Conservation (phyloP, 768 basidiomycete genomes). For the Ramaria sp. region DNA sequence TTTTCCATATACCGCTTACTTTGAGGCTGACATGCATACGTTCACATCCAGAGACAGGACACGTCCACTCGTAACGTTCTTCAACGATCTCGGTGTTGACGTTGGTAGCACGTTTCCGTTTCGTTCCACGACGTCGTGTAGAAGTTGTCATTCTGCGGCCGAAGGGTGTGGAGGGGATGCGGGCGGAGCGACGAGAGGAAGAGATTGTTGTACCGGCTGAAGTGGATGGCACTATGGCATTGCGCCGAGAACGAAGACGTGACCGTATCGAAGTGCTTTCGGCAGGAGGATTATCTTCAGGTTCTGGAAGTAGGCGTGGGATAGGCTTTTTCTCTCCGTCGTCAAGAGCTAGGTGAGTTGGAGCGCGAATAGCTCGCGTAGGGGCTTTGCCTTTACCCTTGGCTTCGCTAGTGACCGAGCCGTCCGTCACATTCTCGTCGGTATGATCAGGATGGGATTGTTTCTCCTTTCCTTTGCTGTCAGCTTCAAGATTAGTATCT, state of each 20-base stretch:
- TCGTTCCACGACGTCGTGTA: constrained; percentile 12
- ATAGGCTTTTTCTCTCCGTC: constrained; percentile 2
- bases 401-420: background rate
- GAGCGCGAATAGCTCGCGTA: background rate
- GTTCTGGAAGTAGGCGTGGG: background rate
- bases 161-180: background rate
- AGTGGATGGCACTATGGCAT: background rate
- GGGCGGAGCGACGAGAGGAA: constrained; percentile 10
- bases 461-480: constrained; percentile 28
- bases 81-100: constrained; percentile 23
- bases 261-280: constrained; percentile 38
- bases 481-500: constrained; percentile 21
- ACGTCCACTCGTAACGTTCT: constrained; percentile 46
- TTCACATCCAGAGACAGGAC: constrained; percentile 52
- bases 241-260: constrained; percentile 39
- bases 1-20: constrained; percentile 48
- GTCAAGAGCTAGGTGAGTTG: background rate
- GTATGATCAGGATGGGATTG: background rate
- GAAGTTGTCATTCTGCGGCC: background rate
- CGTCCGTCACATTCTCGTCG: background rate
- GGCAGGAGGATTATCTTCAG: background rate
- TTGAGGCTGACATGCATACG: constrained; percentile 44
- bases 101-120: constrained; percentile 21
- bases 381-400: constrained; percentile 26
- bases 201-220: background rate